A percentile compares a stretch with the other conserved stretches of the same genome.
Conservation (phyloP, 2,329 filamentous ascomycete genomes). For the Monosporascus sp. region DNA sequence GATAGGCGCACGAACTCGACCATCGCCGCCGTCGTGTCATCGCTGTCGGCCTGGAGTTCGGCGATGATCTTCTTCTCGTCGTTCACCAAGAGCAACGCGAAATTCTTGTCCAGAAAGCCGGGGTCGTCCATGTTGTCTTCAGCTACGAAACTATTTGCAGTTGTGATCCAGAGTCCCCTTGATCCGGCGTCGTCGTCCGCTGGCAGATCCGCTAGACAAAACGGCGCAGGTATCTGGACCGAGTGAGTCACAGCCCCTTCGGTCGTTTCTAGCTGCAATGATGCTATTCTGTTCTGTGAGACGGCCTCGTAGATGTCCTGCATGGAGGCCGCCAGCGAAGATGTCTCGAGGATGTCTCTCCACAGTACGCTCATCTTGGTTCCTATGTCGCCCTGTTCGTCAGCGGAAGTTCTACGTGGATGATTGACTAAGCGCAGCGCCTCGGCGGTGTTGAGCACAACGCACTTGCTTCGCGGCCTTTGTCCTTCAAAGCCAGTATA, state of each 20-base stretch:
- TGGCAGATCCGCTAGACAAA: conserved; percentile 69
- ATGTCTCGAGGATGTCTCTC: conserved; percentile 65
- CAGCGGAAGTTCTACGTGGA: not conserved
- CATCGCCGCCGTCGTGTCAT: conserved; percentile 70
- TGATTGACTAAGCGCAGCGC: no score
- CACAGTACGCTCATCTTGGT: conserved; percentile 62
- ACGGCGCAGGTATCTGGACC: conserved; percentile 59
- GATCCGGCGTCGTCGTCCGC: conserved; percentile 62
- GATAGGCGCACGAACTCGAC: conserved; percentile 76
- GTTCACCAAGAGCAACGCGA: conserved; percentile 77
- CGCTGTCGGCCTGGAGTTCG: conserved; percentile 70
- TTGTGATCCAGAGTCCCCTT: conserved; percentile 80
- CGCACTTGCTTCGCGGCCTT: conserved; percentile 58
- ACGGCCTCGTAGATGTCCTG: conserved; percentile 77
- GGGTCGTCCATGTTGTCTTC: conserved; percentile 64
- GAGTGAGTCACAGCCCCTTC: conserved; percentile 56
- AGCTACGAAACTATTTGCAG: conserved; percentile 68
- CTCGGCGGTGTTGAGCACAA: conserved; percentile 3
- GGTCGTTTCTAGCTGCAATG: conserved; percentile 65
- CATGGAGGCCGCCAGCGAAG: conserved; percentile 76
- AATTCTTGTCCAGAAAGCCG: conserved; percentile 74
- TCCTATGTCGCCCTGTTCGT: conserved; percentile 28
- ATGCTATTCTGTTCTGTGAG: conserved; percentile 79
- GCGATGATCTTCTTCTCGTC: conserved; percentile 71
- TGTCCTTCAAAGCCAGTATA: conserved; percentile 76